Conservation (phyloP, 352 stramenopile genomes). For the Phytophthora pseudosyringae region DNA sequence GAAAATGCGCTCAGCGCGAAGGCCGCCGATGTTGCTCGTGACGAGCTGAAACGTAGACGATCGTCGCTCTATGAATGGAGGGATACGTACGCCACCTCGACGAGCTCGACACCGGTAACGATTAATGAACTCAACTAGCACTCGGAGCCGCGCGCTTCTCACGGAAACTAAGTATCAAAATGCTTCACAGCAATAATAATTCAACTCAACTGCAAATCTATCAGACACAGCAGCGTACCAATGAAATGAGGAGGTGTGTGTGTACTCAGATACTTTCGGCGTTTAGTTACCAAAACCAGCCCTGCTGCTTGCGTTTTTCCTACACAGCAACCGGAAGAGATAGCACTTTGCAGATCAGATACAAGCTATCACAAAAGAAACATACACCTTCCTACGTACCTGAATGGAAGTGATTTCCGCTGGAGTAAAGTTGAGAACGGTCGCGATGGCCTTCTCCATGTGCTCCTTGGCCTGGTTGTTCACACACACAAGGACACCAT, state of each 20-base stretch:
- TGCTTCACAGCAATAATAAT: constrained; percentile 17
- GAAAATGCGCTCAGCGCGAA: constrained; percentile 31
- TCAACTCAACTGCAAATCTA: constrained; percentile 11
- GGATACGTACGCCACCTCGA: constrained; percentile 36
- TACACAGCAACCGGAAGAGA: constrained; percentile 11
- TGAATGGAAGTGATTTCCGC: constrained; percentile 67
- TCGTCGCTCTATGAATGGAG: constrained; percentile 40
- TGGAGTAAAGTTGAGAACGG: constrained; percentile 86
- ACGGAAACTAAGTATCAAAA: constrained; percentile 14
- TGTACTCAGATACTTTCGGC: constrained; percentile 21
- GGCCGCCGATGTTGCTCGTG: constrained; percentile 32
- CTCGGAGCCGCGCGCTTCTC: neutral
- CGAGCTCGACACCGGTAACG: constrained; percentile 26
- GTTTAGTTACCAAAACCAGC: constrained; percentile 70
- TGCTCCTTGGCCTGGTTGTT: constrained; percentile 71
- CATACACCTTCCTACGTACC: constrained; percentile 24
- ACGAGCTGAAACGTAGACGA: constrained; percentile 29
- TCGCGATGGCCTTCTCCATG: constrained; percentile 91
- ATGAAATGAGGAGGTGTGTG: neutral
- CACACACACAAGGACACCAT: constrained; percentile 12
- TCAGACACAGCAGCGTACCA: neutral
- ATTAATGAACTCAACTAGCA: constrained; percentile 39
- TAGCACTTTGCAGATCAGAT: neutral
- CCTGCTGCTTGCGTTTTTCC: constrained; percentile 67
- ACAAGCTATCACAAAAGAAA: neutral